Conservation (phyloP, 768 basidiomycete genomes). For the Leucosporidium yakuticum region DNA sequence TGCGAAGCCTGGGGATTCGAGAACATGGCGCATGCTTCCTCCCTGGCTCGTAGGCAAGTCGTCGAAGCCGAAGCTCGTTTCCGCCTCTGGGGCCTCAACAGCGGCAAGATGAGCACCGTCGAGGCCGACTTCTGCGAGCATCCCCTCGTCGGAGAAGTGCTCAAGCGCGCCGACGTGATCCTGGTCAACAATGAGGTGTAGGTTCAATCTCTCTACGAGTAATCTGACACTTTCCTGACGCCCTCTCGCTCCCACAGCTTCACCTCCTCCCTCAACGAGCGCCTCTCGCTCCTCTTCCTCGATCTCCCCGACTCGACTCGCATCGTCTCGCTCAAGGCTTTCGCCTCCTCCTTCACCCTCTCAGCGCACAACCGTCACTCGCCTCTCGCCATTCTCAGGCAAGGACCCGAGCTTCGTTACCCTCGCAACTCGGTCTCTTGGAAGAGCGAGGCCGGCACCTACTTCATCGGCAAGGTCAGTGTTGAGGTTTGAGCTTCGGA, state of each 20-base stretch:
- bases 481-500: background rate
- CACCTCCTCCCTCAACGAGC: constrained; percentile 62
- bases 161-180: constrained; percentile 80
- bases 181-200: constrained; percentile 59
- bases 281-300: constrained; percentile 77
- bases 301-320: constrained; percentile 89
- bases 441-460: constrained; percentile 32
- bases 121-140: constrained; percentile 80
- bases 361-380: constrained; percentile 80
- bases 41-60: constrained; percentile 69
- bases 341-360: constrained; percentile 76
- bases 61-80: constrained; percentile 69
- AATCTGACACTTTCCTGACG: background rate
- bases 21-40: constrained; percentile 68
- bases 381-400: constrained; percentile 65
- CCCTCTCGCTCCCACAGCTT: constrained; percentile 44
- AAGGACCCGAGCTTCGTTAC: constrained; percentile 10
- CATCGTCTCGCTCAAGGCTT: constrained; percentile 81
- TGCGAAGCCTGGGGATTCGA: constrained; percentile 74
- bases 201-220: background rate
- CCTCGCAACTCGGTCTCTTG: constrained; percentile 25
- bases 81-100: constrained; percentile 81
- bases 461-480: constrained; percentile 15
- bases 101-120: constrained; percentile 69
- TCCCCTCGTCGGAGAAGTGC: constrained; percentile 59